A percentile compares a stretch with the other conserved stretches of the same genome.
These are phyloP conservation scores for Neonectria magnoliae DNA, from an alignment of 2,329 filamentous ascomycete genomes.

Conservation along the genomic window DNA sequence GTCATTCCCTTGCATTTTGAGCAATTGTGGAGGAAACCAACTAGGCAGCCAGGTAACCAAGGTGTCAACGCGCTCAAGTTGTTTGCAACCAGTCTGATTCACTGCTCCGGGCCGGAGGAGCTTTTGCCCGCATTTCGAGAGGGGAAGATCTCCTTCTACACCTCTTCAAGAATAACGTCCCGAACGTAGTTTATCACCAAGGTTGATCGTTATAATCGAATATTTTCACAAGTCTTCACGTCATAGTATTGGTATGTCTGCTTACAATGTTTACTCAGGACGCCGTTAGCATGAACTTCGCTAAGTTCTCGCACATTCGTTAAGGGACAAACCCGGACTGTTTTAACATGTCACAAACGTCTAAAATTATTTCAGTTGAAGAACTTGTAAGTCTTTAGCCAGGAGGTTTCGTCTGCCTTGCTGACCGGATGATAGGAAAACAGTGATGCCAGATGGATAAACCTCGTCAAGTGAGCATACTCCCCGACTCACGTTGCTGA, in stretches of 20 bases:
- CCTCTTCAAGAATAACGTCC: neutral
- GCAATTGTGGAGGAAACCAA: neutral
- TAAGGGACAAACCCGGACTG: neutral
- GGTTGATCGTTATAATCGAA: no score
- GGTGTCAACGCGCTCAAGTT: neutral
- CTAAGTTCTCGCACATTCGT: neutral
- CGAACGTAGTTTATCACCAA: neutral
- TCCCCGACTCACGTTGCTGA: neutral
- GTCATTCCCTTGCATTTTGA: neutral
- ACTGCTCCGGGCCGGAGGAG: conserved; percentile 17
- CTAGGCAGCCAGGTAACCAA: no score
- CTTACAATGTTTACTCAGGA: neutral
- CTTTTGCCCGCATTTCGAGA: conserved; percentile 17
- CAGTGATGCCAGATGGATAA: conserved; percentile 17
- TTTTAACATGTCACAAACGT: conserved; percentile 2
- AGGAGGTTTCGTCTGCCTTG: neutral
- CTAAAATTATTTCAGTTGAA: conserved; percentile 20
- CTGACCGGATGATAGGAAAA: conserved; percentile 6
- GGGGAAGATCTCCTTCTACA: neutral
- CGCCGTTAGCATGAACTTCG: neutral
- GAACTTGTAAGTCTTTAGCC: neutral
- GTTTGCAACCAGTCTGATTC: neutral
- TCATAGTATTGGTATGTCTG: neutral
- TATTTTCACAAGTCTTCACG: neutral
- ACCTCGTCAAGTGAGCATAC: conserved; percentile 16